phyloP scores from a whole-genome alignment of 163 green algal genomes.

The Chloromonas sp. region DNA sequence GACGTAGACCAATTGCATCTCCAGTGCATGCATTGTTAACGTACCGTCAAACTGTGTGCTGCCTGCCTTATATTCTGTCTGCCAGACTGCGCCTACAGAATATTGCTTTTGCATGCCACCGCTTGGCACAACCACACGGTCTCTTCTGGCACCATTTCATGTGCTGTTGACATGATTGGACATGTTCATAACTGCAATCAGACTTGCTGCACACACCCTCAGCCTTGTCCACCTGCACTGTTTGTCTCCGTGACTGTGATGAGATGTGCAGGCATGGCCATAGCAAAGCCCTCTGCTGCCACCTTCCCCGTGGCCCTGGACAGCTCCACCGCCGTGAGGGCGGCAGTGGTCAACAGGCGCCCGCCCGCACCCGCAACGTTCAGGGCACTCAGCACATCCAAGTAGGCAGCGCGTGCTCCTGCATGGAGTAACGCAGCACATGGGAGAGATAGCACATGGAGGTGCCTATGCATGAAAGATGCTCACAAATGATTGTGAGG shows the following conservation, averaged over 20 bases:
- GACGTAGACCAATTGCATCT: too few species aligned
- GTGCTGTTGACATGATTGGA: too few species aligned
- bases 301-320: background rate
- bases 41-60: too few species aligned
- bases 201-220: background rate
- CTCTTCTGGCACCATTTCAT: background rate
- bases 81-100: too few species aligned
- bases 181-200: too few species aligned
- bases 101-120: background rate
- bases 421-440: background rate
- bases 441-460: background rate
- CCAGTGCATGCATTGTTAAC: too few species aligned
- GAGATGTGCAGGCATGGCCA: constrained; percentile 3
- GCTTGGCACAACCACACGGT: background rate
- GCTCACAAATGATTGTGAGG: background rate
- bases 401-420: constrained; percentile 1
- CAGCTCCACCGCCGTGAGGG: background rate
- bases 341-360: constrained; percentile 2
- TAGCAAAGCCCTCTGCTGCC: constrained; percentile 10
- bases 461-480: background rate
- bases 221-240: background rate
- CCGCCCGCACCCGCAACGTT: constrained; percentile 4
- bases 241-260: background rate
- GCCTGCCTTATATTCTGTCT: too few species aligned
- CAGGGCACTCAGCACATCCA: constrained; percentile 8